Evolutionary conservation across 2,329 filamentous ascomycete species (phyloP).

Genomic region (Phialophora chinensis): DNA sequence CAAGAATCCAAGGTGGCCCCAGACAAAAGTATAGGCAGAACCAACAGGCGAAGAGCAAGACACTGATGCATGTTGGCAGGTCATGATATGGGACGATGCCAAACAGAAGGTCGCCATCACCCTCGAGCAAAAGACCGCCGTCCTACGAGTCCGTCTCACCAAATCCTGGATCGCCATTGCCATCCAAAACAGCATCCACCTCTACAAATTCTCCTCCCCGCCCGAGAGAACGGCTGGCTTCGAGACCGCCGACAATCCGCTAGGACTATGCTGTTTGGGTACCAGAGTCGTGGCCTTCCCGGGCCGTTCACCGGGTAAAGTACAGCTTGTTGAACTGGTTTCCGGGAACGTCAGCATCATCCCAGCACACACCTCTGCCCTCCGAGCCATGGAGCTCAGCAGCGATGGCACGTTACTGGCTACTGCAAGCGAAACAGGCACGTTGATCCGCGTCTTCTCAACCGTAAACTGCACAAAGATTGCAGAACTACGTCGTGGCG

Average conservation of each 20-base stretch:
- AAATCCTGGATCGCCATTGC: constrained; percentile 79
- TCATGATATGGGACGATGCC: constrained; percentile 90
- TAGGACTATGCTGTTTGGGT: constrained; percentile 79
- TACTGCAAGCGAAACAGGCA: constrained; percentile 90
- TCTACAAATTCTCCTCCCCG: constrained; percentile 78
- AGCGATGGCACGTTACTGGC: constrained; percentile 80
- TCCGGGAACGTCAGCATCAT: constrained; percentile 90
- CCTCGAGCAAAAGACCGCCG: constrained; percentile 77
- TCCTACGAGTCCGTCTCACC: constrained; percentile 79
- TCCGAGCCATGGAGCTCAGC: constrained; percentile 81
- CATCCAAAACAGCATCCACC: constrained; percentile 78
- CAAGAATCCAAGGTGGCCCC: constrained; percentile 80
- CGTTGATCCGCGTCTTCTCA: constrained; percentile 83
- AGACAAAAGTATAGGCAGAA: constrained; percentile 70
- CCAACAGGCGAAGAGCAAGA: not conserved
- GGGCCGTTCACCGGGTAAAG: constrained; percentile 83
- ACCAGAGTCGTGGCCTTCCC: constrained; percentile 79
- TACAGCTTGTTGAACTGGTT: constrained; percentile 80
- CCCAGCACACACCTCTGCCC: constrained; percentile 79
- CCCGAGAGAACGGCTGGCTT: constrained; percentile 75
- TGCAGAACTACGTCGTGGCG: constrained; percentile 83
- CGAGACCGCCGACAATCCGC: constrained; percentile 83
- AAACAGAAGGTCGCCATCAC: constrained; percentile 76
- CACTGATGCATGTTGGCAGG: constrained; percentile 43
- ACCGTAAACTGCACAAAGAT: constrained; percentile 80